Evolutionary conservation across 305 asterid species (phyloP).

Genomic region (Fraxinus ornus): DNA sequence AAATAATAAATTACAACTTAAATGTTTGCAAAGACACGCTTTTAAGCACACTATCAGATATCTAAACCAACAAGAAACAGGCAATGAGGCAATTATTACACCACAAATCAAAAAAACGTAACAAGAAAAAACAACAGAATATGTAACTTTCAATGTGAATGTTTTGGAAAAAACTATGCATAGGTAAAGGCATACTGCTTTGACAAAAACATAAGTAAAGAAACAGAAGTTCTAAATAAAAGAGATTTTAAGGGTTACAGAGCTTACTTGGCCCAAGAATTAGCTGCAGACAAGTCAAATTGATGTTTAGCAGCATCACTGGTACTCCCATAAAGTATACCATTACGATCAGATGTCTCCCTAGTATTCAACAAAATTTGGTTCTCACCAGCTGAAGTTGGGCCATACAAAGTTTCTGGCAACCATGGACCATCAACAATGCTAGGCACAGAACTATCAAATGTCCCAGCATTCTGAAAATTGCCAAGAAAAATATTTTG

Average conservation of each 20-base stretch:
- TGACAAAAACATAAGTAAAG: conserved; percentile 16
- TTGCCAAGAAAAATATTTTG: conserved; percentile 57
- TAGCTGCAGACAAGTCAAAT: conserved; percentile 54
- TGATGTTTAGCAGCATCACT: conserved; percentile 54
- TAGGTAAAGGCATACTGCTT: neutral
- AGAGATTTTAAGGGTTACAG: conserved; percentile 12
- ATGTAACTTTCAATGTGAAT: neutral
- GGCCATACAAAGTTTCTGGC: conserved; percentile 36
- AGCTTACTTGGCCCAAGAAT: conserved; percentile 80
- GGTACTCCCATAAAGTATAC: conserved; percentile 46
- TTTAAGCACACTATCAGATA: neutral
- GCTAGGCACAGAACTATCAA: conserved; percentile 46
- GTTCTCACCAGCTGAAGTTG: neutral
- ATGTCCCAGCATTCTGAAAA: conserved; percentile 60
- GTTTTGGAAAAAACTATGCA: neutral
- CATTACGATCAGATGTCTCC: conserved; percentile 58
- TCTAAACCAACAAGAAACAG: neutral
- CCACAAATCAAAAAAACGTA: neutral
- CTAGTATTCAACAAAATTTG: conserved; percentile 33
- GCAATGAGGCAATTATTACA: neutral
- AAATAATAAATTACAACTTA: neutral
- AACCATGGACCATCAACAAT: conserved; percentile 58
- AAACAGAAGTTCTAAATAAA: conserved; percentile 3
- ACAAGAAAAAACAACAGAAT: neutral
- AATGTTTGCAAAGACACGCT: neutral